A percentile compares a stretch with the other conserved stretches of the same genome.
Conservation (phyloP, 768 basidiomycete genomes). For the Leccinum longicurvipes region DNA sequence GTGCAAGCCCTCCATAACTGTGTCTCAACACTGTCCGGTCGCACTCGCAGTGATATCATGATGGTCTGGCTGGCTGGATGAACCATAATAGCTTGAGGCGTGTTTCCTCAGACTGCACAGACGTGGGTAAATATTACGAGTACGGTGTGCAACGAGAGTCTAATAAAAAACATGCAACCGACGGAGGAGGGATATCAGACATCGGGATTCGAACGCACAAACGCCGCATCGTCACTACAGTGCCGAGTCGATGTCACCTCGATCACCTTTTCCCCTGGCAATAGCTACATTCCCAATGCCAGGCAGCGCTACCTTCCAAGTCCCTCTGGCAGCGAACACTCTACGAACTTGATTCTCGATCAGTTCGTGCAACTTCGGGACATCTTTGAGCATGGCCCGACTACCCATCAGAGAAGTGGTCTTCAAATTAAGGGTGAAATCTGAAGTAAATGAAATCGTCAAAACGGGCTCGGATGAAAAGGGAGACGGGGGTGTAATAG, state of each 20-base stretch:
- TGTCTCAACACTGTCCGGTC: not conserved
- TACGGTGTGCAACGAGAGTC: conserved; percentile 5
- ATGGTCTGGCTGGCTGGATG: not conserved
- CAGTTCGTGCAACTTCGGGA: conserved; percentile 95
- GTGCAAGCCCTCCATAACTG: not conserved
- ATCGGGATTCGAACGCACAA: not conserved
- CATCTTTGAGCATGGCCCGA: conserved; percentile 94
- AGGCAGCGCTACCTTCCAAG: conserved; percentile 68
- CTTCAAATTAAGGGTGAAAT: conserved; percentile 82
- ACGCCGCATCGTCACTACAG: not conserved
- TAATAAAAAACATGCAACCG: conserved; percentile 1
- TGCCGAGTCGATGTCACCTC: not conserved
- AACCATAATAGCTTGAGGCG: too few species aligned
- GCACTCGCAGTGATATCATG: not conserved
- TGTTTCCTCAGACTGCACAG: not conserved
- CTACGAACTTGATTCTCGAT: conserved; percentile 81
- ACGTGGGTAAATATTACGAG: not conserved
- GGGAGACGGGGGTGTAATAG: conserved; percentile 57
- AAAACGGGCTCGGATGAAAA: conserved; percentile 55
- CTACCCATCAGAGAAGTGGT: conserved; percentile 93
- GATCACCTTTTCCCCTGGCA: conserved; percentile 29
- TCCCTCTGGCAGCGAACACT: conserved; percentile 53
- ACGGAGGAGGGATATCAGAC: not conserved
- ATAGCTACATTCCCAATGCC: conserved; percentile 45
- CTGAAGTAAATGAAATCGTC: conserved; percentile 73